Evolutionary conservation across 2,329 filamentous ascomycete genomes (phyloP), one percentile per base, ranked within the genome.

Genomic region (Colletotrichum shisoi): DNA sequence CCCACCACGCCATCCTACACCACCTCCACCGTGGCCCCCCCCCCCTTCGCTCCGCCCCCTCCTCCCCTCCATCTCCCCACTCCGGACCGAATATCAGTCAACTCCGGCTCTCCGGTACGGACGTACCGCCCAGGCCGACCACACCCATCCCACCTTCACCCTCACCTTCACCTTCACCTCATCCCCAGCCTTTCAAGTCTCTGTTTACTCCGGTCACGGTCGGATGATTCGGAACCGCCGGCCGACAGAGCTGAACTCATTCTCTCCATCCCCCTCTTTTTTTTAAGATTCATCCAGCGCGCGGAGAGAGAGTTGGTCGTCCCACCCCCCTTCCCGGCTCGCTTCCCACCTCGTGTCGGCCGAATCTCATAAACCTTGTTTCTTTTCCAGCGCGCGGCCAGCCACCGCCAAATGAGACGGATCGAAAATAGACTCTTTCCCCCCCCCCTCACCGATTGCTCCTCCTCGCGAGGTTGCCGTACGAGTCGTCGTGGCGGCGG

Each of bases 71-170:
- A 34, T 19, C 27, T 37, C 21, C 21, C 37, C 52, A 9, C 21
- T 44, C 40, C 15, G 42, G 48, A 6, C 46, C 48, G 62, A 31
- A 11, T 42, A 15, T 13, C 37, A 39, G 24, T 27, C 39, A 44
- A 2, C 24, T 62, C 49, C 42, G 49, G n/a, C 57, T 42, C 51
- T 40, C 57, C 62, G 57, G n/a, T 65, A 62, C 62, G 62, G 49
- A 56, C 62, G 62, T 65, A 65, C 48, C 49, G 12, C 24, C n/a
- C 15, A 5, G 13, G n/a, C 21, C 34, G 31, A 37, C 24, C 24
- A 27, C 24, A 27, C 24, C 24, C 24, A 24, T 24, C 24, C 24
- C 24, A 27, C 24, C 24, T 27, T 27, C 24, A 27, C 24, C 24
- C 24, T 27, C 24, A 4, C 24, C 24, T 24, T 24, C 21, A 24